phyloP scores from a whole-genome alignment of 2,329 filamentous ascomycete species.

The Botrytis tulipae region DNA sequence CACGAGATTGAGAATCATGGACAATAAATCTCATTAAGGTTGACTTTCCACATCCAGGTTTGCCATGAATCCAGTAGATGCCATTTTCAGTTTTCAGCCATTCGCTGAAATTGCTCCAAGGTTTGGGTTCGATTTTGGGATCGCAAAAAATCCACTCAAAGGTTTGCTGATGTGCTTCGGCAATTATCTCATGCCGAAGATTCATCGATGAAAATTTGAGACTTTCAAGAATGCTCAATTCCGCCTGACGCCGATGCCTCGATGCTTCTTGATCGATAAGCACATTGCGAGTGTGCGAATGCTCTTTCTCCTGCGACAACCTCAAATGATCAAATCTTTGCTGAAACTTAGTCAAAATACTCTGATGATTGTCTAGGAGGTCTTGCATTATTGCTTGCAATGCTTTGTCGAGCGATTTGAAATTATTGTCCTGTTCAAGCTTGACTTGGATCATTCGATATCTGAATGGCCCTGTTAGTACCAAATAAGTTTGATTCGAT shows the following conservation, averaged over 20 bases:
- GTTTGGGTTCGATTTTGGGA: neutral
- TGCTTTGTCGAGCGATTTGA: neutral
- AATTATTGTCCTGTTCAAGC: neutral
- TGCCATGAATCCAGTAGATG: conserved; percentile 28
- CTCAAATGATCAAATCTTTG: neutral
- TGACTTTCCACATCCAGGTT: conserved; percentile 34
- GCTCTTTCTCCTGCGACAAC: neutral
- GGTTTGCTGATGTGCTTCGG: conserved; percentile 14
- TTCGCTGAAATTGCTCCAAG: conserved; percentile 18
- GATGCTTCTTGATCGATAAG: neutral
- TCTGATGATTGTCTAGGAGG: neutral
- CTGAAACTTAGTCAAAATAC: neutral
- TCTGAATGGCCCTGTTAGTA: neutral
- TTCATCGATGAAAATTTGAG: conserved; percentile 19
- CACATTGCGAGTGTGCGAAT: neutral
- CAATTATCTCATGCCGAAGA: conserved; percentile 12
- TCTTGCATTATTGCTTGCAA: neutral
- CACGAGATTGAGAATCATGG: neutral
- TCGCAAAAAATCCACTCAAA: conserved; percentile 23
- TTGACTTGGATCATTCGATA: neutral
- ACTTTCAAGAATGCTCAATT: conserved; percentile 6
- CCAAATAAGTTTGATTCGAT: neutral
- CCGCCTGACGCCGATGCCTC: neutral
- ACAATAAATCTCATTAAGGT: conserved; percentile 28
- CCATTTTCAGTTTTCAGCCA: conserved; percentile 19